phyloP scores from a whole-genome alignment of 176 grass and related monocot genomes.

The Poa annua region DNA sequence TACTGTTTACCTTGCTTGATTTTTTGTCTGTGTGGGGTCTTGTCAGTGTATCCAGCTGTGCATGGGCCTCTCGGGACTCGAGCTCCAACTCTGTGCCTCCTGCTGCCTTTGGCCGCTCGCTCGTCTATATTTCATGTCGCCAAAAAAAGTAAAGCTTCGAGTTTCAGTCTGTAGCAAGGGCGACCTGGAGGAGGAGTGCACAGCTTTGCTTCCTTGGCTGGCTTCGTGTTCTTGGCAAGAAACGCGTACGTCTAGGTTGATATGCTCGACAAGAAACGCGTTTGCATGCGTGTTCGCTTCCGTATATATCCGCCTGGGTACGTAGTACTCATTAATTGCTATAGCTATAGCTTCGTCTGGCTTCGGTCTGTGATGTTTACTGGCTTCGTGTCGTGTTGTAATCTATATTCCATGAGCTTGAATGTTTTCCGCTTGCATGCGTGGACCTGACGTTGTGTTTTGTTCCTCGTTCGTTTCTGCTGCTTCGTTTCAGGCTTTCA shows the following conservation, averaged over 20 bases:
- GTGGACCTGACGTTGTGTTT: slow-evolving; percentile 12
- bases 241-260: background rate
- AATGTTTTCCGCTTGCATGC: slow-evolving; percentile 5
- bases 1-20: slow-evolving; percentile 42
- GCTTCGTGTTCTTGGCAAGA: background rate
- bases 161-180: background rate
- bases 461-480: background rate
- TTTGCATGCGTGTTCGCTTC: background rate
- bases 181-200: background rate
- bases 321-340: background rate
- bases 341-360: background rate
- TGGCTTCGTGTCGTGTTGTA: background rate
- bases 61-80: slow-evolving; percentile 27
- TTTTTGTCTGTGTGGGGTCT: slow-evolving; percentile 35
- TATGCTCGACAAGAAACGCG: background rate
- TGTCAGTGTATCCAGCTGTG: slow-evolving; percentile 43
- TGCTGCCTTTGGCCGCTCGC: background rate
- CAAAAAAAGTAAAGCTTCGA: slow-evolving; percentile 12
- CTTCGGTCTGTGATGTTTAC: background rate
- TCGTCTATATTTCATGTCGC: slow-evolving; percentile 54
- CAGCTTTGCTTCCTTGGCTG: slow-evolving; percentile 1
- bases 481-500: slow-evolving; percentile 16
- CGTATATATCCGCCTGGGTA: background rate
- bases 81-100: slow-evolving; percentile 22
- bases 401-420: slow-evolving; percentile 49